phyloP scores from a whole-genome alignment of 163 green algal species.

The Scenedesmus sp. region DNA sequence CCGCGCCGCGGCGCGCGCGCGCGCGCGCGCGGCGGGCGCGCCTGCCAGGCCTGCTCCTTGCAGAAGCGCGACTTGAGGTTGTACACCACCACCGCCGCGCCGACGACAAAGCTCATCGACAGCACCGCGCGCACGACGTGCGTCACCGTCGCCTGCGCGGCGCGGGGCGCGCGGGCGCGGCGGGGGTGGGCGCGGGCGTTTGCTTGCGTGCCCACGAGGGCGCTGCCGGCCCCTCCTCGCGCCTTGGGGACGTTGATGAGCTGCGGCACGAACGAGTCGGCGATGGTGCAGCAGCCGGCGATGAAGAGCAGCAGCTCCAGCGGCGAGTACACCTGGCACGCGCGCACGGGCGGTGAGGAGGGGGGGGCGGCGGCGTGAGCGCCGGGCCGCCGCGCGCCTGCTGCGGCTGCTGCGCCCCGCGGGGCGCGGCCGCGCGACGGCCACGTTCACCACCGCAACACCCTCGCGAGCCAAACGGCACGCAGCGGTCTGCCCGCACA shows the following conservation, averaged over 20 bases:
- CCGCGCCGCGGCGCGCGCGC: no score
- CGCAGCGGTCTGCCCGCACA: slow-evolving; percentile 51
- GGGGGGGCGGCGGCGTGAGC: no score
- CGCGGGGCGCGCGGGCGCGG: no score
- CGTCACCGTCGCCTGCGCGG: slow-evolving; percentile 55
- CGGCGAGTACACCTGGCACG: slow-evolving; percentile 89
- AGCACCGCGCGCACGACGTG: slow-evolving; percentile 85
- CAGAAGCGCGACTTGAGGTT: slow-evolving; percentile 85
- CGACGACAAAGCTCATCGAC: slow-evolving; percentile 87
- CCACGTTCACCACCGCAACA: slow-evolving; percentile 58
- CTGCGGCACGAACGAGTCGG: slow-evolving; percentile 87
- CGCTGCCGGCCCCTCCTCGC: no score
- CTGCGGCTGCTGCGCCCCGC: no score
- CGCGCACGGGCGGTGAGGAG: no score
- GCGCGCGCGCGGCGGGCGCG: no score
- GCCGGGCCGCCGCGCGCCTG: no score
- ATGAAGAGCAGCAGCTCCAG: slow-evolving; percentile 91
- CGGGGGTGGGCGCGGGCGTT: no score
- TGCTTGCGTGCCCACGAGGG: no score
- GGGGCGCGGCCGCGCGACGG: no score
- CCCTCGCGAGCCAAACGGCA: slow-evolving; percentile 57
- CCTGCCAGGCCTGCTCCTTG: slow-evolving; percentile 83
- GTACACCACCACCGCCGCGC: slow-evolving; percentile 81
- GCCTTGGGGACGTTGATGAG: slow-evolving; percentile 74
- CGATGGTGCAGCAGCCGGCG: slow-evolving; percentile 86